A percentile compares a stretch with the other conserved stretches of the same genome.
Conservation (phyloP, 768 basidiomycete species). For the Tulasnella sp. region DNA sequence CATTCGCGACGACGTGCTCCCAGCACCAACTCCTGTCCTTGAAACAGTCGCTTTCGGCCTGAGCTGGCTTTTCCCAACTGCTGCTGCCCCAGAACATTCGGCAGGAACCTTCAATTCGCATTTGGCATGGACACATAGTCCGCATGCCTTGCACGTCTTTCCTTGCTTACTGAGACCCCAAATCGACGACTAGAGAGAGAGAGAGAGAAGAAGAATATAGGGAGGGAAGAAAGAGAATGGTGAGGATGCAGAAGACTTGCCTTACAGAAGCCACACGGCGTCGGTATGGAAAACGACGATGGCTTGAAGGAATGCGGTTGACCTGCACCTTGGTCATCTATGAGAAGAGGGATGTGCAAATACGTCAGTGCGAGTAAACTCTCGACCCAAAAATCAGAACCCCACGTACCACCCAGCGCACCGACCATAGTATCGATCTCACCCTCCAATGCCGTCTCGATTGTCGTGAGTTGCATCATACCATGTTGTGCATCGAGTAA, state of each 20-base stretch:
- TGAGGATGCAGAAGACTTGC: too few relatives aligned
- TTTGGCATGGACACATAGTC: slow-evolving; percentile 69
- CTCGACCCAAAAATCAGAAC: too few relatives aligned
- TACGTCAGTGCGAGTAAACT: too few relatives aligned
- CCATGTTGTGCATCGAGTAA: slow-evolving; percentile 57
- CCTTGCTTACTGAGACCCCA: slow-evolving; percentile 85
- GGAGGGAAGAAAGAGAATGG: background rate
- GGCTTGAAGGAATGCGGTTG: slow-evolving; percentile 73
- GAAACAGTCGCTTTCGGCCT: background rate
- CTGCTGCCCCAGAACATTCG: slow-evolving; percentile 37
- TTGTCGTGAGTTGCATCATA: slow-evolving; percentile 41
- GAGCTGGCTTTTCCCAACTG: background rate
- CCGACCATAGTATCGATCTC: slow-evolving; percentile 51
- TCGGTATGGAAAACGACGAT: slow-evolving; percentile 77
- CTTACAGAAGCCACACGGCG: slow-evolving; percentile 73
- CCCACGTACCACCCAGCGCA: slow-evolving; percentile 57
- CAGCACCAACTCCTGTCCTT: too few relatives aligned
- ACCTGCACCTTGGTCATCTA: slow-evolving; percentile 65
- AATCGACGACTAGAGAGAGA: slow-evolving; percentile 77
- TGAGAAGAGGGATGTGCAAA: too few relatives aligned
- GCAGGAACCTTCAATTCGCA: slow-evolving; percentile 73
- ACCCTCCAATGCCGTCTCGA: slow-evolving; percentile 47
- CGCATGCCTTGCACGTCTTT: slow-evolving; percentile 70
- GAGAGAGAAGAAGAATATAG: background rate
- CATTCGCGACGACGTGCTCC: background rate